Conservation (phyloP, 148 eudicot species). For the Rhododendron simsii region DNA sequence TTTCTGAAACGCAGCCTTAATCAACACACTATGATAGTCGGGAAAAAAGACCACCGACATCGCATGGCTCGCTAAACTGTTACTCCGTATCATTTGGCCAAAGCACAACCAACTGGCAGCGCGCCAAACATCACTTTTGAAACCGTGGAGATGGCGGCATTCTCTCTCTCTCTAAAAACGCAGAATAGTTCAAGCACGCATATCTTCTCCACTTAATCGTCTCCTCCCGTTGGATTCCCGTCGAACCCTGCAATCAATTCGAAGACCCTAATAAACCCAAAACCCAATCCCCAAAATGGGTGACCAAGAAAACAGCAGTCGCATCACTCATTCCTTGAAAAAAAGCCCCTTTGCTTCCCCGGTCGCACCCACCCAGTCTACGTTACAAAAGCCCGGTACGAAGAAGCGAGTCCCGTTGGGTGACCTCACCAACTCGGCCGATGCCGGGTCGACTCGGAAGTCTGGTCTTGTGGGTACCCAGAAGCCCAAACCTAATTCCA, state of each 20-base stretch:
- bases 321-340: slow-evolving; percentile 14
- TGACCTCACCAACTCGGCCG: slow-evolving; percentile 30
- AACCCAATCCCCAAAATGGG: neutral
- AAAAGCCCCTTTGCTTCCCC: slow-evolving; percentile 26
- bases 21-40: no score
- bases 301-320: slow-evolving; percentile 6
- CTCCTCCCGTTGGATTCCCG: neutral
- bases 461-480: slow-evolving; percentile 9
- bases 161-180: neutral
- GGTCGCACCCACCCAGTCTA: slow-evolving; percentile 1
- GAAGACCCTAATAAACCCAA: neutral
- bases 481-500: slow-evolving; percentile 3
- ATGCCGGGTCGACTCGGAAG: slow-evolving; percentile 2
- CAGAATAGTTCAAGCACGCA: neutral
- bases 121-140: slow-evolving; percentile 20
- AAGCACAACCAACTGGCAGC: neutral
- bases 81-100: no score
- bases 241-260: neutral
- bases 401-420: slow-evolving; percentile 39
- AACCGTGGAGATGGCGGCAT: slow-evolving; percentile 27
- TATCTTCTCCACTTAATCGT: neutral
- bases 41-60: no score
- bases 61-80: no score
- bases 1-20: no score
- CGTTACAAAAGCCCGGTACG: neutral